Percentiles rank a stretch among this genome's conserved stretches.
These are phyloP conservation scores for Acacia confusa DNA, from an alignment of 306 rosid species.

Conservation along the genomic window DNA sequence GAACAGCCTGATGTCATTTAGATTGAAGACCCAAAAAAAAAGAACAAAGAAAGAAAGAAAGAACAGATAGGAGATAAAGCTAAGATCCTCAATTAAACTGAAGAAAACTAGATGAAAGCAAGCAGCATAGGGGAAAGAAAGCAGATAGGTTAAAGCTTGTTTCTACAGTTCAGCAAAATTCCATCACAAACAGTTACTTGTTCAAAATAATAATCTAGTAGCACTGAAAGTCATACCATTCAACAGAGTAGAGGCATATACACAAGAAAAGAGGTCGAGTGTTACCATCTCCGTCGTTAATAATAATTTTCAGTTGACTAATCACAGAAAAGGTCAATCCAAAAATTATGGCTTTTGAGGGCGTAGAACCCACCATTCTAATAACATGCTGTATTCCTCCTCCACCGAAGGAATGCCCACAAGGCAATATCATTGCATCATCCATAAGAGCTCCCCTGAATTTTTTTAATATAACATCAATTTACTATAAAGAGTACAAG, in stretches of 20 bases:
- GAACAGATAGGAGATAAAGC: background rate
- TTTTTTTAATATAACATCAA: conserved; percentile 31
- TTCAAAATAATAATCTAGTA: conserved; percentile 17
- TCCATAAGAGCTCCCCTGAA: conserved; percentile 93
- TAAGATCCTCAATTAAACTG: background rate
- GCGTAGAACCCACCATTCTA: conserved; percentile 81
- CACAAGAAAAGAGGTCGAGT: conserved; percentile 34
- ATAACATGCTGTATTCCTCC: conserved; percentile 85
- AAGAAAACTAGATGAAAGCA: background rate
- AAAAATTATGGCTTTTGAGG: conserved; percentile 40
- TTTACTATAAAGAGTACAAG: conserved; percentile 15
- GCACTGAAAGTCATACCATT: conserved; percentile 23
- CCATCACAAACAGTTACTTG: conserved; percentile 11
- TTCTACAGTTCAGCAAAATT: background rate
- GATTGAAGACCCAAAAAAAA: background rate
- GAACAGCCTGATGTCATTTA: background rate
- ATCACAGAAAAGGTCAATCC: conserved; percentile 38
- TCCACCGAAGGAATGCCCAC: conserved; percentile 97
- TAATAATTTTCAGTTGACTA: conserved; percentile 41
- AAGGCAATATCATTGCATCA: conserved; percentile 96
- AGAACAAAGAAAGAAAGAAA: background rate
- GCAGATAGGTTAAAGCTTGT: conserved; percentile 1
- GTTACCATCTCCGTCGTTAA: conserved; percentile 38
- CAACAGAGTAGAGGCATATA: conserved; percentile 32
- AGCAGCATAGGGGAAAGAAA: background rate